Conservation (phyloP, 1,284 basidiomycete genomes). For the Austroboletus niveus region DNA sequence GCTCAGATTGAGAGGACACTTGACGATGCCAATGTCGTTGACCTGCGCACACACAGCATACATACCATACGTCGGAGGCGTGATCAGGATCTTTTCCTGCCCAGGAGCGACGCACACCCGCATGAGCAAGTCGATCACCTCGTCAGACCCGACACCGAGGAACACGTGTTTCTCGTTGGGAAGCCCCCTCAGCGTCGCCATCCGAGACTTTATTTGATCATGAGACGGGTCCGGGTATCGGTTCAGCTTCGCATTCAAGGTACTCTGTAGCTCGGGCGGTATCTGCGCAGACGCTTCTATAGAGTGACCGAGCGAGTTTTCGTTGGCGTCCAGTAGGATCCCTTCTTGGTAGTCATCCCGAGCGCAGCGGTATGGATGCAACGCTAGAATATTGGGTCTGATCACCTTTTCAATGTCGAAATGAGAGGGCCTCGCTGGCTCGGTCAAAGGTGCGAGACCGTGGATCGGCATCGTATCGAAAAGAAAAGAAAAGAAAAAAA, state of each 20-base stretch:
- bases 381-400: constrained; percentile 88
- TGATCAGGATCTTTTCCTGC: constrained; percentile 79
- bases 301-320: constrained; percentile 91
- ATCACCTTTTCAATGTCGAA: constrained; percentile 85
- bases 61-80: constrained; percentile 98
- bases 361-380: constrained; percentile 94
- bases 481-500: not conserved
- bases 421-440: constrained; percentile 63
- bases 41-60: constrained; percentile 94
- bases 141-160: constrained; percentile 95
- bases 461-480: constrained; percentile 42
- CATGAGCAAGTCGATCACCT: constrained; percentile 94
- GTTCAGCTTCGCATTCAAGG: constrained; percentile 61
- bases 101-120: constrained; percentile 85
- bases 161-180: constrained; percentile 77
- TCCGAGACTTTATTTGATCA: constrained; percentile 73
- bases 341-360: constrained; percentile 94
- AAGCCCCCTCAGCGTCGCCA: constrained; percentile 71
- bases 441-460: constrained; percentile 40
- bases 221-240: constrained; percentile 88
- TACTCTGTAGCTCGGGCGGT: constrained; percentile 30
- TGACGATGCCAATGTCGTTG: constrained; percentile 87
- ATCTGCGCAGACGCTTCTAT: constrained; percentile 45
- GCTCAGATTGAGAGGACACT: constrained; percentile 72
- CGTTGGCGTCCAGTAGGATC: constrained; percentile 97